Conservation (phyloP, 768 basidiomycete species). For the Agrocybe pediades region DNA sequence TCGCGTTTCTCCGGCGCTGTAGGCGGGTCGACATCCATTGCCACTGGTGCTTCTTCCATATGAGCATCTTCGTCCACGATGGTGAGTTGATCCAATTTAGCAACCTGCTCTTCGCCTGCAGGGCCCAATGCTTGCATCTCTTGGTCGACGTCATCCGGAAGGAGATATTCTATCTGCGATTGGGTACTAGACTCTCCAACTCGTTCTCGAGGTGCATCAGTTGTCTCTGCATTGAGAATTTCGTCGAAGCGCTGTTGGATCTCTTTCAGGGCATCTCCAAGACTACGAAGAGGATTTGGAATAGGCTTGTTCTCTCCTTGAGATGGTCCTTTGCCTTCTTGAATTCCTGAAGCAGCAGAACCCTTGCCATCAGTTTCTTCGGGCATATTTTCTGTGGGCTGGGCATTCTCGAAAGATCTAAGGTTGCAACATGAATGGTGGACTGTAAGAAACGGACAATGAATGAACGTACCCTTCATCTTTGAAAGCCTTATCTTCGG, state of each 20-base stretch:
- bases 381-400: constrained; percentile 13
- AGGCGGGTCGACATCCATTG: constrained; percentile 53
- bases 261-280: constrained; percentile 83
- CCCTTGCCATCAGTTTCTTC: constrained; percentile 23
- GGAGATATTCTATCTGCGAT: constrained; percentile 75
- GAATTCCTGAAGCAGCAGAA: constrained; percentile 40
- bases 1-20: constrained; percentile 28
- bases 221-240: constrained; percentile 54
- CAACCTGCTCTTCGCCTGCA: constrained; percentile 80
- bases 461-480: constrained; percentile 32
- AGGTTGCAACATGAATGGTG: background rate
- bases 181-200: constrained; percentile 37
- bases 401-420: constrained; percentile 12
- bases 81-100: constrained; percentile 79
- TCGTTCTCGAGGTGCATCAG: constrained; percentile 34
- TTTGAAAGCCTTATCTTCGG: constrained; percentile 28
- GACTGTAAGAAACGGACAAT: background rate
- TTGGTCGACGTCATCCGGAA: constrained; percentile 64
- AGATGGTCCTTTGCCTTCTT: constrained; percentile 44
- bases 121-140: constrained; percentile 91
- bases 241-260: constrained; percentile 84
- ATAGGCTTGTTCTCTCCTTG: constrained; percentile 38
- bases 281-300: constrained; percentile 68
- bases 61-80: constrained; percentile 62
- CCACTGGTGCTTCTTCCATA: constrained; percentile 25